These are phyloP conservation scores for Penicillium sumatraense DNA, from an alignment of 2,329 filamentous ascomycete genomes.

Conservation along the genomic window DNA sequence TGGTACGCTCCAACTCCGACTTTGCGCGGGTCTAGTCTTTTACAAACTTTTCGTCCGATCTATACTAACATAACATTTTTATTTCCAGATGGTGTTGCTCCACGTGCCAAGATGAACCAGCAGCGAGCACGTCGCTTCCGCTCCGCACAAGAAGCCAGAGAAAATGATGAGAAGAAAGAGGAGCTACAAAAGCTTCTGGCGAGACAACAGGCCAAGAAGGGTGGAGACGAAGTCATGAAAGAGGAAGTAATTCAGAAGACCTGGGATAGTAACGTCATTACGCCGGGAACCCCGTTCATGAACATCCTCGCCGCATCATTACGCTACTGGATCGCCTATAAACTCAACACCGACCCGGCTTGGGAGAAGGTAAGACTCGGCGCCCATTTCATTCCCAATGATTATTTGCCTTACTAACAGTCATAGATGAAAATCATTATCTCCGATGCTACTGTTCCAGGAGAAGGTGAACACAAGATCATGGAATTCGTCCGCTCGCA, in stretches of 20 bases:
- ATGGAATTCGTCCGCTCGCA: constrained; percentile 98
- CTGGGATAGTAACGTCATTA: constrained; percentile 89
- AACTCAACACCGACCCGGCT: constrained; percentile 92
- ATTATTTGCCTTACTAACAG: constrained; percentile 25
- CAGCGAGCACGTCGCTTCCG: constrained; percentile 95
- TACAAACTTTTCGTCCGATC: neutral
- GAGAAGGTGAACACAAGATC: constrained; percentile 98
- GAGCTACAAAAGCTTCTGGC: constrained; percentile 85
- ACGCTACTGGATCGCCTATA: constrained; percentile 97
- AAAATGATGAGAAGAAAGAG: constrained; percentile 89
- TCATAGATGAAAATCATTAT: constrained; percentile 87
- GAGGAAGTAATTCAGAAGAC: constrained; percentile 76
- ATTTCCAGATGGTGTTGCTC: constrained; percentile 83
- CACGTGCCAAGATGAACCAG: constrained; percentile 99
- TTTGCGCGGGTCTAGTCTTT: neutral
- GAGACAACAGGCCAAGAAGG: constrained; percentile 71
- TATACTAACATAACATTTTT: constrained; percentile 1
- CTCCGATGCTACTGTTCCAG: constrained; percentile 95
- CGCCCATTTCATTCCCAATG: neutral
- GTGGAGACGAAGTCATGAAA: constrained; percentile 63
- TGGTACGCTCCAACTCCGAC: constrained; percentile 54
- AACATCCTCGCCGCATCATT: constrained; percentile 87
- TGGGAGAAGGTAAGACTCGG: constrained; percentile 72
- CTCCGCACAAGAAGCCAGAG: constrained; percentile 88
- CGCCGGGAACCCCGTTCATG: constrained; percentile 98